A percentile compares a stretch with the other conserved stretches of the same genome.
phyloP scores from a whole-genome alignment of 2,329 filamentous ascomycete genomes.

The Mollisiaceae sp. region DNA sequence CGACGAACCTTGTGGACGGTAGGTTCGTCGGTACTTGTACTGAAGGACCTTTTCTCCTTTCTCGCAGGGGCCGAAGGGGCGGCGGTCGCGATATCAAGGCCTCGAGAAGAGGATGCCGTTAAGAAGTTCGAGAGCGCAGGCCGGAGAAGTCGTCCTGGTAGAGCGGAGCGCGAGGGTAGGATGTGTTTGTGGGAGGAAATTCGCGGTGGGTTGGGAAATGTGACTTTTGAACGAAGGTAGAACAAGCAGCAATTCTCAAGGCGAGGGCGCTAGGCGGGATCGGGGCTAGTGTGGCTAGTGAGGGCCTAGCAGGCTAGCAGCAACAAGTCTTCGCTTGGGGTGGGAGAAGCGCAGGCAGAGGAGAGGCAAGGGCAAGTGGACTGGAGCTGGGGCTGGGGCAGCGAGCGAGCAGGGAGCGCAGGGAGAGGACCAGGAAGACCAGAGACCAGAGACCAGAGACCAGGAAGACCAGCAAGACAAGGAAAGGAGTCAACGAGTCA shows the following conservation, averaged over 20 bases:
- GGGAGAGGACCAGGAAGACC: too few relatives aligned
- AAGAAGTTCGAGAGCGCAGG: slow-evolving; percentile 13
- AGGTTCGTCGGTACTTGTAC: slow-evolving; percentile 27
- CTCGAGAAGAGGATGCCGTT: slow-evolving; percentile 5
- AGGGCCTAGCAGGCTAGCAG: background rate
- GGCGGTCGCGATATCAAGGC: slow-evolving; percentile 12
- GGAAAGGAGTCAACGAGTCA: too few relatives aligned
- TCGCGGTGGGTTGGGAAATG: slow-evolving; percentile 12
- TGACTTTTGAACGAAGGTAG: slow-evolving; percentile 18
- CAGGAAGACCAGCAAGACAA: too few relatives aligned
- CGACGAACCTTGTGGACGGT: slow-evolving; percentile 9
- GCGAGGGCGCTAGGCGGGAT: background rate
- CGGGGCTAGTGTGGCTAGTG: background rate
- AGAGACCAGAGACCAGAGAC: too few relatives aligned
- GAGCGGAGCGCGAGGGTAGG: slow-evolving; percentile 6
- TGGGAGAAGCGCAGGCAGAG: background rate
- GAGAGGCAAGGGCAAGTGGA: too few relatives aligned
- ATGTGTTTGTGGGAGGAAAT: slow-evolving; percentile 12
- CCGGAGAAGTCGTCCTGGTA: slow-evolving; percentile 2
- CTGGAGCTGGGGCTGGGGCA: too few relatives aligned
- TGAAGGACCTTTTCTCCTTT: slow-evolving; percentile 27
- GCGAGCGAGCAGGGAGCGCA: too few relatives aligned
- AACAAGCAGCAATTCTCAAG: background rate
- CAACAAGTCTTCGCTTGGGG: background rate
- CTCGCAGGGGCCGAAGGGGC: background rate